A percentile compares a stretch with the other conserved stretches of the same genome.
These are phyloP conservation scores for Cadophora luteo-olivacea DNA, from an alignment of 2,329 filamentous ascomycete species.

Conservation along the genomic window DNA sequence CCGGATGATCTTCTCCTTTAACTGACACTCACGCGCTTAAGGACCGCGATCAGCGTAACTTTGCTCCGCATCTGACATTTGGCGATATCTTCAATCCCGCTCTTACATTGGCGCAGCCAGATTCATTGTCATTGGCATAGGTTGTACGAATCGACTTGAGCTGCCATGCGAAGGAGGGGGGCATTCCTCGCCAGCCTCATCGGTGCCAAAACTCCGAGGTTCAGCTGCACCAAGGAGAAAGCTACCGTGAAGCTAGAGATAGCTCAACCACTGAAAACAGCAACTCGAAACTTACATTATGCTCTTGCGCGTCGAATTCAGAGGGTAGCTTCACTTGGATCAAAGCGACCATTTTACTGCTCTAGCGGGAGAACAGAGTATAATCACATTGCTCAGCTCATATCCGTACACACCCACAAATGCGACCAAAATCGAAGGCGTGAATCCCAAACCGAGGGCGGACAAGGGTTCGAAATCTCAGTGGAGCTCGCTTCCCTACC, in stretches of 20 bases:
- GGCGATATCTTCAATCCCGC: neutral
- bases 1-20: constrained; percentile 30
- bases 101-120: neutral
- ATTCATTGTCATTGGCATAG: neutral
- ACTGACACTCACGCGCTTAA: constrained; percentile 23
- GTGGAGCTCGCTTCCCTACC: neutral
- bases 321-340: neutral
- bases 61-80: neutral
- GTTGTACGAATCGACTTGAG: neutral
- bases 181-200: neutral
- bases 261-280: neutral
- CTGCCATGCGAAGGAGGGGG: neutral
- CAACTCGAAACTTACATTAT: too few relatives aligned
- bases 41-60: constrained; percentile 20
- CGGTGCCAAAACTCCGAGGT: neutral
- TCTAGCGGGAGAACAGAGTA: neutral
- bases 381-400: constrained; percentile 2
- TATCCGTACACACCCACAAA: neutral
- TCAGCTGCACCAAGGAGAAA: constrained; percentile 7
- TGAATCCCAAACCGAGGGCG: neutral
- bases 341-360: neutral
- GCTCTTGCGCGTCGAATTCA: constrained; percentile 1
- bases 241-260: constrained; percentile 3
- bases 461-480: neutral
- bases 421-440: neutral